Evolutionary conservation across 768 basidiomycete species (phyloP), one percentile per base, ranked within the genome.

Genomic region (Trametes cinnabarina): DNA sequence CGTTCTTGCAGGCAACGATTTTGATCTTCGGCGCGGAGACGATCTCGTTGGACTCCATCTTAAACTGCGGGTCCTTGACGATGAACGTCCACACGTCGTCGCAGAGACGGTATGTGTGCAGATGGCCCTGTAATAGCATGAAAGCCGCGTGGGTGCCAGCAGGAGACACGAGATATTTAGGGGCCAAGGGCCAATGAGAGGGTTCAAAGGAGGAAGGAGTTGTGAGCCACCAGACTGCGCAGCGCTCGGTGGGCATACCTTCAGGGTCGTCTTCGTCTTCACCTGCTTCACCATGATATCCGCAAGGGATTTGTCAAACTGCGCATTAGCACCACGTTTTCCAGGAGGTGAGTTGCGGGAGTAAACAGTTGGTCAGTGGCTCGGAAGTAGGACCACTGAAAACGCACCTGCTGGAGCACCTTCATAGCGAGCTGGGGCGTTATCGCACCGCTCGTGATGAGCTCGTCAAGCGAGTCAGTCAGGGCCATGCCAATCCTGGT

Each of bases 51-150:
- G 86, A 83, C 73, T 99, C 97, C 88, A 98, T 94, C 76, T 98
- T 98, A 76, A 99, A 96, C 15, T 77, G 76, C 9, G 95, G 89
- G 65, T 95, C 87, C 72, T 94, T 92, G 49, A 98, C 90, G 61
- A 96, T 91, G 73, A 98, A 99, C 51, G 96, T 98, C 97, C 97
- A 98, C 47, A 98, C 96, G 69, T 95, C 94, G 75, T 96, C 94
- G 71, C 92, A 93, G 3, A 93, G 80, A 8, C 92, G 85, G 72
- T 97, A 99, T 2, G 94, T 98, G 64, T 90, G 84, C 53, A 98
- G 74, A 70, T 95, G 90, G 17, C 94, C 96, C 92, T 74, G 49
- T 19, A 22, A 23, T 20, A 46, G 25, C 15, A 56, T 28, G 43
- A 26, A 48, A 9, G 40, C 8, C 52, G 41, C 50, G 52, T 22